Evolutionary conservation across 805 yeast species (phyloP).

Genomic region (Pichia insulana): DNA sequence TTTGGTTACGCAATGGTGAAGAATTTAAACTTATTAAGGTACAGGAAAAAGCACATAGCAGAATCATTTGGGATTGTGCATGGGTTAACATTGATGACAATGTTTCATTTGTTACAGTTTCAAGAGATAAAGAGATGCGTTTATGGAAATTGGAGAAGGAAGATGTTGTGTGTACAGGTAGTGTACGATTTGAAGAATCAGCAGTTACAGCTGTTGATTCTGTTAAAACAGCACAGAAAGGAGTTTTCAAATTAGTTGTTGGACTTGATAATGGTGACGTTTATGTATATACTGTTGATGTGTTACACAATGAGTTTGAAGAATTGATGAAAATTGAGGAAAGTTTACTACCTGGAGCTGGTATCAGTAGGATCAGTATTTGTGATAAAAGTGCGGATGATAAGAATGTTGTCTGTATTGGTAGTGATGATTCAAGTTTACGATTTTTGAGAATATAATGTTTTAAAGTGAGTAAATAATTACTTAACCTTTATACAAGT

Average conservation of each 20-base stretch:
- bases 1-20: constrained; percentile 46
- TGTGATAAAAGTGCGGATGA: constrained; percentile 25
- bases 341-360: constrained; percentile 47
- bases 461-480: background rate
- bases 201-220: constrained; percentile 67
- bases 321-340: constrained; percentile 29
- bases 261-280: constrained; percentile 70
- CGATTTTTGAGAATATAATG: constrained; percentile 23
- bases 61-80: constrained; percentile 93
- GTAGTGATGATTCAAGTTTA: constrained; percentile 59
- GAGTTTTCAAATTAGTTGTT: constrained; percentile 38
- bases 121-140: constrained; percentile 75
- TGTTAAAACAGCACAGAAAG: constrained; percentile 25
- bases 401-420: constrained; percentile 42
- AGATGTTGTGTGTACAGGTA: constrained; percentile 28
- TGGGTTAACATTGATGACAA: constrained; percentile 59
- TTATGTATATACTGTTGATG: constrained; percentile 32
- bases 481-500: background rate
- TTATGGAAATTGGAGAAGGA: constrained; percentile 41
- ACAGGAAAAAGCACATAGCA: constrained; percentile 68
- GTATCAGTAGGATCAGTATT: constrained; percentile 57
- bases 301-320: constrained; percentile 20
- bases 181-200: constrained; percentile 35
- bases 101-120: constrained; percentile 63
- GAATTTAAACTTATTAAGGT: constrained; percentile 21